phyloP scores from a whole-genome alignment of 495 filamentous ascomycete species.

The Daldinia caldariorum region DNA sequence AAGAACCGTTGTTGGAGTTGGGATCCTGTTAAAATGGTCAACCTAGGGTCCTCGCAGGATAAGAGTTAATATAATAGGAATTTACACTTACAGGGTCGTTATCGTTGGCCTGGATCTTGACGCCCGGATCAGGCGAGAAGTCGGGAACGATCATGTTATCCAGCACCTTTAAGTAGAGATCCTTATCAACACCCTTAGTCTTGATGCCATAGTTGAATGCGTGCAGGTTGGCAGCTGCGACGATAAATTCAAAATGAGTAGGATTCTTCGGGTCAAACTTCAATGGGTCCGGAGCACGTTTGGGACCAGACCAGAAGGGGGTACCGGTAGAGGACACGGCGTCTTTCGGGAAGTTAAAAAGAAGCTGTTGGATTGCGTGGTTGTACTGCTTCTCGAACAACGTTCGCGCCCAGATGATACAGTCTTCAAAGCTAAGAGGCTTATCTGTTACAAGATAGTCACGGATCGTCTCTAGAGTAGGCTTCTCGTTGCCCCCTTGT shows the following conservation, averaged over 20 bases:
- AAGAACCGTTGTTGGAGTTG: conserved; percentile 68
- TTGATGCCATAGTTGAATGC: conserved; percentile 99
- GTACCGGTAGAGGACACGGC: conserved; percentile 86
- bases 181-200: conserved; percentile 71
- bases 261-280: conserved; percentile 86
- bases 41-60: conserved; percentile 6
- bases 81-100: conserved; percentile 75
- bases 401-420: conserved; percentile 89
- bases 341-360: conserved; percentile 98
- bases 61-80: background rate
- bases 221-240: conserved; percentile 90
- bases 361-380: conserved; percentile 93
- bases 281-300: conserved; percentile 92
- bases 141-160: conserved; percentile 96
- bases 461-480: conserved; percentile 87
- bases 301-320: conserved; percentile 98
- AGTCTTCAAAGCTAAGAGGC: conserved; percentile 93
- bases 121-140: conserved; percentile 87
- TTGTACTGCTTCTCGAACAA: conserved; percentile 98
- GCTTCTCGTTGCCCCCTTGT: conserved; percentile 95
- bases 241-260: conserved; percentile 85
- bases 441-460: conserved; percentile 94
- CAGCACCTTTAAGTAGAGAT: conserved; percentile 78
- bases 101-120: conserved; percentile 97
- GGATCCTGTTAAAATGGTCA: conserved; percentile 68